Evolutionary conservation across 176 grass and related monocot species (phyloP).

Genomic region (Hordeum marinum): DNA sequence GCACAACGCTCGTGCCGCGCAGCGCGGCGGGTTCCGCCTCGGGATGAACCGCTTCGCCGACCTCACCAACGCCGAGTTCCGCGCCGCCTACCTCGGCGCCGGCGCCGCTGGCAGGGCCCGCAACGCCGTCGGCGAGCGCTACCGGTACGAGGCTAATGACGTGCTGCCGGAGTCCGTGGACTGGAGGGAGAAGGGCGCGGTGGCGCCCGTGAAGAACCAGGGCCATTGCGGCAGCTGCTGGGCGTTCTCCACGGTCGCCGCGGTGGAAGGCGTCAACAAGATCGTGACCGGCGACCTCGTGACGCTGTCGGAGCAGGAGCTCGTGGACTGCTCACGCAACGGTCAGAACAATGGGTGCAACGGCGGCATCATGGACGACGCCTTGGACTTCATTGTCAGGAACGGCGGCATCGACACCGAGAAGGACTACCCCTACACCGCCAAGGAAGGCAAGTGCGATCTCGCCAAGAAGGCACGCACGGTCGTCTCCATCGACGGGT

Average conservation of each 20-base stretch:
- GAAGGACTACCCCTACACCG: not conserved
- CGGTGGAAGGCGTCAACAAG: not conserved
- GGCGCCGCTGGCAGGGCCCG: too few species aligned
- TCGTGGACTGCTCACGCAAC: not conserved
- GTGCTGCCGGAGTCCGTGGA: not conserved
- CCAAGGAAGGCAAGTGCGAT: not conserved
- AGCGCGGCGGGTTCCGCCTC: constrained; percentile 33
- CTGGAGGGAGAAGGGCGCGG: not conserved
- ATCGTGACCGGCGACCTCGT: not conserved
- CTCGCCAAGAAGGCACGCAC: not conserved
- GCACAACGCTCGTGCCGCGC: constrained; percentile 25
- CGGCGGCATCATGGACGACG: constrained; percentile 4
- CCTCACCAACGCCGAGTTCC: constrained; percentile 72
- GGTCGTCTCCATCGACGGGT: not conserved
- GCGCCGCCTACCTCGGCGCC: constrained; percentile 41
- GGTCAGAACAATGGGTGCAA: not conserved
- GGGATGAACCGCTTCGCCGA: constrained; percentile 79
- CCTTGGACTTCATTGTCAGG: not conserved
- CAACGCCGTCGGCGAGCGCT: not conserved
- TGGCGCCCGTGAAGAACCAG: not conserved
- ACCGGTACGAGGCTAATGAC: not conserved
- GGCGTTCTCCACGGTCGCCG: not conserved
- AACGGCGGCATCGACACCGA: constrained; percentile 6
- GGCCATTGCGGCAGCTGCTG: not conserved
- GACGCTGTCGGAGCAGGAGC: not conserved